Percentiles rank a stretch among this genome's conserved stretches.
phyloP scores from a whole-genome alignment of 2,329 filamentous ascomycete genomes.

The Verticillium dahliae region DNA sequence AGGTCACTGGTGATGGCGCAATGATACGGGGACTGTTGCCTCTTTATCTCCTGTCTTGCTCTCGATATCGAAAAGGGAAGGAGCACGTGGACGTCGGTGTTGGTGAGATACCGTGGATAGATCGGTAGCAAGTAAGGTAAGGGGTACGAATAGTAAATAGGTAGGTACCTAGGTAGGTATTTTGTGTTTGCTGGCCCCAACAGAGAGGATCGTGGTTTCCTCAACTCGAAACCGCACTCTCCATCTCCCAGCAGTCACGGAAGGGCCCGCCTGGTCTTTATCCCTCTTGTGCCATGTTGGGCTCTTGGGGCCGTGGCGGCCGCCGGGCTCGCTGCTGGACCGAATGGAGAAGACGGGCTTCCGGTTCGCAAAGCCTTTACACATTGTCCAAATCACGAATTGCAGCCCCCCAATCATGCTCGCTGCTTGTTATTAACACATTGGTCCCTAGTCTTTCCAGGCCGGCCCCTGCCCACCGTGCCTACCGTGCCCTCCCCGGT shows the following conservation, averaged over 20 bases:
- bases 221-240: background rate
- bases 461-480: background rate
- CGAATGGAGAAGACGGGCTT: background rate
- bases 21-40: background rate
- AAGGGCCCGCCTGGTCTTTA: background rate
- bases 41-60: background rate
- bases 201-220: background rate
- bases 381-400: slow-evolving; percentile 1
- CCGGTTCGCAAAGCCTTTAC: slow-evolving; percentile 1
- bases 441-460: background rate
- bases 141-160: background rate
- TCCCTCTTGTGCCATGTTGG: background rate
- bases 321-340: background rate
- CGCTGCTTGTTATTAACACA: slow-evolving; percentile 3
- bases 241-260: background rate
- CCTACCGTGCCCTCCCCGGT: background rate
- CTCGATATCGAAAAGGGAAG: background rate
- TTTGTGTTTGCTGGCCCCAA: background rate
- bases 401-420: slow-evolving; percentile 2
- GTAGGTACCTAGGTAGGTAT: background rate
- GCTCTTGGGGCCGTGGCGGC: background rate
- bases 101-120: background rate
- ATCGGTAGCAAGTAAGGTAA: too few relatives aligned
- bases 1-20: background rate
- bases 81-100: background rate